Percentiles rank a stretch among this genome's conserved stretches.
Evolutionary conservation across 257 asterid species (phyloP).

Genomic region (Buddleja alternifolia): DNA sequence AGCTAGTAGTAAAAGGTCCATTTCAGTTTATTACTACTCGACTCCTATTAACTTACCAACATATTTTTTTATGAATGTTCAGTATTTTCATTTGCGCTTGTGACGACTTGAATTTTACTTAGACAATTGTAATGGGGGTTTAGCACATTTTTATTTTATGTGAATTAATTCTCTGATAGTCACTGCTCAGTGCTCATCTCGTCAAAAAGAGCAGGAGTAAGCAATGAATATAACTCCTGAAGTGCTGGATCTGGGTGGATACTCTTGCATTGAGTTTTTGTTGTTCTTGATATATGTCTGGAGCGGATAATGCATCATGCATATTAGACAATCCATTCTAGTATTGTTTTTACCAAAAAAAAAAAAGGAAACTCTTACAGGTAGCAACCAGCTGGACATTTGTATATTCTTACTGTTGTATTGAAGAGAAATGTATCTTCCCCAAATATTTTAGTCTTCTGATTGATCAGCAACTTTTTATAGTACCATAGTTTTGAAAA

Average conservation of each 20-base stretch:
- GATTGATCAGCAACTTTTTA: slow-evolving; percentile 6
- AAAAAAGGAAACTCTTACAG: slow-evolving; percentile 9
- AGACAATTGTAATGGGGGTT: slow-evolving; percentile 7
- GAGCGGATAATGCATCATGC: slow-evolving; percentile 11
- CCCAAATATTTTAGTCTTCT: slow-evolving; percentile 4
- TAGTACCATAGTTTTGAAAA: slow-evolving; percentile 2
- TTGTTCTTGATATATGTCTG: slow-evolving; percentile 10
- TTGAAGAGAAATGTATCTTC: slow-evolving; percentile 5
- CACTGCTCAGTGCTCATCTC: neutral
- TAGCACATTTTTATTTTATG: slow-evolving; percentile 11
- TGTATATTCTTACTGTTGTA: neutral
- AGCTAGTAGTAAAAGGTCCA: slow-evolving; percentile 85
- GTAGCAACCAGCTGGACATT: neutral
- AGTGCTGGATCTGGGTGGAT: slow-evolving; percentile 21
- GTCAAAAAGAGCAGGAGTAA: neutral
- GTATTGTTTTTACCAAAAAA: slow-evolving; percentile 6
- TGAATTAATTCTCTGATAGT: slow-evolving; percentile 6
- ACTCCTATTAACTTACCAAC: neutral
- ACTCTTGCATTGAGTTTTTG: neutral
- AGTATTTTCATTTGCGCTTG: slow-evolving; percentile 2
- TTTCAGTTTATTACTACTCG: slow-evolving; percentile 22
- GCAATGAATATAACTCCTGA: neutral
- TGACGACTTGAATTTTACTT: neutral
- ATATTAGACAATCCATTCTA: neutral
- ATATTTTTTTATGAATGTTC: slow-evolving; percentile 23